Evolutionary conservation across 2,329 filamentous ascomycete species (phyloP), one percentile per base, ranked within the genome.

Genomic region (Pseudocercospora vitis): DNA sequence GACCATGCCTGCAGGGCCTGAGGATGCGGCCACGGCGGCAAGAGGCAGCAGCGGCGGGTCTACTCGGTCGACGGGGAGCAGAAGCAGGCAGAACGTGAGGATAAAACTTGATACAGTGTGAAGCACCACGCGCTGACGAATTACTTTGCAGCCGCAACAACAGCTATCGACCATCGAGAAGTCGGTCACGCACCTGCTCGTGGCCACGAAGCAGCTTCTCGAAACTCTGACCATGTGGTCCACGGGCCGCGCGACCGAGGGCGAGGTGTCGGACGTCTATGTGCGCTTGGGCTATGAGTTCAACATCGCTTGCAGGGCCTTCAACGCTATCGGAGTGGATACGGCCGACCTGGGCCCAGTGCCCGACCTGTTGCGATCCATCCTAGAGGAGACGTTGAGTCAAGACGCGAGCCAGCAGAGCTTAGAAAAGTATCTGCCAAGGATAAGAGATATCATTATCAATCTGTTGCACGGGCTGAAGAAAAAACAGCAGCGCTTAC

Each of bases 221-320:
- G 94, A 99, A 76, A 99, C 92, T 4, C 79, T 99, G 58, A 99
- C 94, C 42, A 88, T 95, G 79, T 99, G 94, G 94, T 99, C 94
- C 55, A 89, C 92, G 53, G 87, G 89, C 58, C 86, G 88, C 65
- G 91, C 94, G 50, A 91, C 90, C 59, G 94, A 99, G 74, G 88
- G 87, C 57, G 89, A 97, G 71, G 94, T 99, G 55, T 97, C 94
- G 9, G 94, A 99, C 71, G 94, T 99, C 64, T 99, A 99, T 70
- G 94, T 99, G 56, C 87, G 94, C 57, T 78, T 99, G 57, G 94
- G 94, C 42, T 99, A 99, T 74, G 94, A 99, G 74, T 99, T 99
- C 80, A 99, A 99, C 74, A 94, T 99, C 77, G 94, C 94, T 23
- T 97, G 92, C 72, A 87, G 94, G 52, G 92, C 94, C 57, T 99